phyloP scores from a whole-genome alignment of 225 moss, liverwort and hornwort species.

The Marchantia paleacea region DNA sequence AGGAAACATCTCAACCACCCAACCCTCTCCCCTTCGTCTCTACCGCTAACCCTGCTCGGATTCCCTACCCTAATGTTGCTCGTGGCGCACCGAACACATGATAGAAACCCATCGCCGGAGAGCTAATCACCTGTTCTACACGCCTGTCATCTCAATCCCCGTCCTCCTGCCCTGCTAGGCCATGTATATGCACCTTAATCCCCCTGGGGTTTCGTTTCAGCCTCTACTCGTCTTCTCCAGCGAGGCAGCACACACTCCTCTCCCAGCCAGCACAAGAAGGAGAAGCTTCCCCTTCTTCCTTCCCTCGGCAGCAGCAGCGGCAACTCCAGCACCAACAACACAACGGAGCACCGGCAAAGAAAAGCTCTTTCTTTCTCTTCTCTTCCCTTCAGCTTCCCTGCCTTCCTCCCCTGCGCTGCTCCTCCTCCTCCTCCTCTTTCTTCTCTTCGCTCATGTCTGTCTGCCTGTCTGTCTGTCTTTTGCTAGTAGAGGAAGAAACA shows the following conservation, averaged over 20 bases:
- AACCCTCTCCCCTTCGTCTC: slow-evolving; percentile 8
- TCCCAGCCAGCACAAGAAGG: background rate
- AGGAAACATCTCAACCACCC: slow-evolving; percentile 1
- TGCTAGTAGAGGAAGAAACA: background rate
- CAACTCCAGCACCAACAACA: background rate
- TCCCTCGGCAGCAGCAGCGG: slow-evolving; percentile 6
- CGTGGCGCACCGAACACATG: slow-evolving; percentile 12
- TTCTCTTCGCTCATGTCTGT: background rate
- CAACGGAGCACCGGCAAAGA: background rate
- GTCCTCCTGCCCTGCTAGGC: slow-evolving; percentile 19
- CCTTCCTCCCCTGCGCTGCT: too few relatives aligned
- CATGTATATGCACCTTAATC: slow-evolving; percentile 16
- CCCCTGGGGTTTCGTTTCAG: background rate
- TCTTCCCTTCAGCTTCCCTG: background rate
- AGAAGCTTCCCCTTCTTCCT: slow-evolving; percentile 5
- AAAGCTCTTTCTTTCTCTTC: background rate
- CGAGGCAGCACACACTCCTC: background rate
- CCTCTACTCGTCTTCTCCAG: background rate
- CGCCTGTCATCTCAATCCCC: slow-evolving; percentile 27
- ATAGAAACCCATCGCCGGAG: slow-evolving; percentile 28
- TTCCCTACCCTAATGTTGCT: slow-evolving; percentile 32
- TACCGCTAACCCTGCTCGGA: slow-evolving; percentile 4
- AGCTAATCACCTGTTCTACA: slow-evolving; percentile 29
- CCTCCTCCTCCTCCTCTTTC: too few relatives aligned
- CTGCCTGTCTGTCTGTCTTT: background rate